Base-by-base conservation (phyloP, 495 filamentous ascomycete species). In the Lophiostoma macrostomum region DNA sequence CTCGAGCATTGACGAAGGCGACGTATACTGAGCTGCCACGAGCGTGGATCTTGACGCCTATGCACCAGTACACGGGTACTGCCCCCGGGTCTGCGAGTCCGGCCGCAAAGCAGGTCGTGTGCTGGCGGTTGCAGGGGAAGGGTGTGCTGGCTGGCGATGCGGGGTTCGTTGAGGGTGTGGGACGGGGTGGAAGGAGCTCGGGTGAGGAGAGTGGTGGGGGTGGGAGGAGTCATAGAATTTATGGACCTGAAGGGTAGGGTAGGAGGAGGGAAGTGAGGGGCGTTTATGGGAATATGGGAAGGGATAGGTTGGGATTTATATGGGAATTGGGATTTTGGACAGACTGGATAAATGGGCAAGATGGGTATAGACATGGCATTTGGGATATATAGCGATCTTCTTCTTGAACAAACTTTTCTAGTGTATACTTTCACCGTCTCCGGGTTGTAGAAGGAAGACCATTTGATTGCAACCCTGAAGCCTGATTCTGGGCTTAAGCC, bases 21-120 rank as follows among this genome's bases (percentile, higher is more conserved):
- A 18, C 28, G 13, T 60, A 55, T 34, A 22, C 19, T 1, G 16
- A 13, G 25, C 30, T 60, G 29, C 32, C 57, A n/a, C 23, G 57
- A 14, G 57, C 35, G 2, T 60, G 57, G 57, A 32, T 60, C 0
- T 16, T 60, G 5, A 50, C 44, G 30, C 19, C 42, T 11, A 16
- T 37, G 30, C 50, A 29, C 24, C n/a, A 18, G 32, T 56, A 22
- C 22, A 56, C 45, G 29, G 53, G 44, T 14, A 47, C 32, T 55
- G 14, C 29, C 14, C 2, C 34, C 6, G 34, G 44, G 3, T n/a
- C n/a, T n/a, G n/a, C 24, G 13, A 18, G 16, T 6, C 22, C 23
- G 23, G 27, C 12, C 5, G 8, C 14, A 25, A 37, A 14, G 16
- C 16, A 16, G 31, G 20, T 48, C 1, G 53, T 56, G 25, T 42